Base-by-base conservation (phyloP, 2,329 filamentous ascomycete genomes). In the Calonectria henricotiae region DNA sequence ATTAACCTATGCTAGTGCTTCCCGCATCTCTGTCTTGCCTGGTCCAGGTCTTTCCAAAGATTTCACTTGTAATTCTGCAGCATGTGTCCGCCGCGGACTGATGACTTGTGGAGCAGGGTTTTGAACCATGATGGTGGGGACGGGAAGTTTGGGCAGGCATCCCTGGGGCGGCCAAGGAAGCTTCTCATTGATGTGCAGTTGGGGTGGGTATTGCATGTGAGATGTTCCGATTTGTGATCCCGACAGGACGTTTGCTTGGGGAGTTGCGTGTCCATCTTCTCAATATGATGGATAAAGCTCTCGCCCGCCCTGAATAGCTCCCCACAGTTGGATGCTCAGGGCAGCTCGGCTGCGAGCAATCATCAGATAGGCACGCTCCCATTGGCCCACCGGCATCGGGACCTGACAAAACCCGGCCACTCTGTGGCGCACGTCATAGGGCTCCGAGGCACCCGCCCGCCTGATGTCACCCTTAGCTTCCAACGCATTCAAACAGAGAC, bases 381-480 rank as follows among this genome's bases (percentile, higher is more conserved):
- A 78, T 78, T 78, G 76, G 76, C 30, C 20, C 35, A 44, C 51
- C 65, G 65, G 35, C 25, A 58, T 71, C 72, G 68, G 74, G 49
- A 67, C 25, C 39, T 60, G 12, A 17, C 67, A 63, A 68, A n/a
- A 46, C 68, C 68, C 67, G 73, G 32, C 35, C 43, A 37, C 20
- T 11, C 62, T 65, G 72, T 69, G 68, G 65, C 61, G 66, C 64
- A 66, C 73, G 76, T 78, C 74, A 77, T 76, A 75, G 64, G 63
- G 51, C 69, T 66, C 75, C 76, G 74, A 71, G 35, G 54, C 67
- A 73, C 76, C 75, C 75, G 73, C 67, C 67, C 63, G 68, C 62
- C 69, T 73, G 74, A 78, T 77, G 75, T 74, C 74, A 77, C 70
- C n/a, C 51, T 58, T 32, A 58, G 51, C 51, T n/a, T 58, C 51